Base-by-base conservation (phyloP, 2,329 filamentous ascomycete species). In the Pyricularia pennisetigena region DNA sequence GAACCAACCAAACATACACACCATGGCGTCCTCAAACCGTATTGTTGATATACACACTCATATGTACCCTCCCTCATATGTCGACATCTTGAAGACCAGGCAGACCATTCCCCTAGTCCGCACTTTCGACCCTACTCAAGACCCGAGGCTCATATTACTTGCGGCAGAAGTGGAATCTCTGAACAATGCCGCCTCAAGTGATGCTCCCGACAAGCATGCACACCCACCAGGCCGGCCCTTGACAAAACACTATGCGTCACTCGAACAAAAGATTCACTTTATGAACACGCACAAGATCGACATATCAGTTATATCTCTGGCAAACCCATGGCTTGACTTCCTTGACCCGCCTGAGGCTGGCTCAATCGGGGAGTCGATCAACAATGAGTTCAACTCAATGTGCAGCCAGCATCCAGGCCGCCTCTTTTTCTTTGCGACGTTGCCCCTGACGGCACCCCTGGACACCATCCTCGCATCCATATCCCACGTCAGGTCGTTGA, bases 281-380 rank as follows among this genome's bases (percentile, higher is more conserved):
- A 97, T 97, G 94, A 85, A 93, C 76, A 86, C 83, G 20, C 94
- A 97, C 79, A 81, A 81, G 67, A 97, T 97, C 76, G 86, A 90
- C 77, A 88, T 90, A 71, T 95, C 91, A 0, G 91, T 97, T 66
- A 88, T 97, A 71, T 95, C 92, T 0, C 87, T 97, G 26, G 94
- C 94, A 16, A 97, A 97, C 75, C 94, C 94, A 0, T 97, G 94
- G 94, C 85, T 97, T 2, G 94, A 97, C 78, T 97, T 97, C 75
- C 79, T 97, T 0, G 76, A 82, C 10, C 75, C 86, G 0, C 76
- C 81, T 4, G 85, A 89, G 71, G 90, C 91, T 0, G 85, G 84
- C 1, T 76, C 78, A 32, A 87, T 89, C 65, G 92, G 92, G 0
- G 75, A 79, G 67, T 82, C 82, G 0, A 89, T 97, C 76, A 97